phyloP scores from a whole-genome alignment of 2,329 filamentous ascomycete genomes.

The Zymoseptoria passerinii region DNA sequence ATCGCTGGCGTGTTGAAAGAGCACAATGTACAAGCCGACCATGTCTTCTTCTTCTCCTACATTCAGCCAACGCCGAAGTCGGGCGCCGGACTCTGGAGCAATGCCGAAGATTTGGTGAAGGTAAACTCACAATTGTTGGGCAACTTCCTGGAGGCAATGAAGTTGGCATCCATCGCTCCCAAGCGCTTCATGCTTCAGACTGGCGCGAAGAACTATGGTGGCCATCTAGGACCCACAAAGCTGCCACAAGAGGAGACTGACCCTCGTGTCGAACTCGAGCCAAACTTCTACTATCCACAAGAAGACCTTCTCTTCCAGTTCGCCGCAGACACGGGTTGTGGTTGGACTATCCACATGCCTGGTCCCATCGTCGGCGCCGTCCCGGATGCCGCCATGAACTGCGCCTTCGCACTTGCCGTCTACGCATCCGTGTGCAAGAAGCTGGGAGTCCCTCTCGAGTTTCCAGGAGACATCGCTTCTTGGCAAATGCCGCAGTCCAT shows the following conservation, averaged over 20 bases:
- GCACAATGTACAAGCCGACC: slow-evolving; percentile 31
- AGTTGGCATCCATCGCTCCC: slow-evolving; percentile 36
- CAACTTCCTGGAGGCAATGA: slow-evolving; percentile 43
- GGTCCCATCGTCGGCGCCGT: slow-evolving; percentile 44
- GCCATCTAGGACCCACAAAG: slow-evolving; percentile 41
- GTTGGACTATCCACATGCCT: slow-evolving; percentile 43
- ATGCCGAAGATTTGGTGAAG: slow-evolving; percentile 43
- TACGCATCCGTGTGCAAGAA: slow-evolving; percentile 43
- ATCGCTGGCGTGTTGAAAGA: slow-evolving; percentile 31
- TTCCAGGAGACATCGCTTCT: slow-evolving; percentile 36
- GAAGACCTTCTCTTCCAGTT: slow-evolving; percentile 42
- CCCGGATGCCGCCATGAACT: slow-evolving; percentile 45
- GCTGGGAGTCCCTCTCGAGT: slow-evolving; percentile 36
- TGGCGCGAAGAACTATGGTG: slow-evolving; percentile 45
- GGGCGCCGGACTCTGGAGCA: slow-evolving; percentile 40
- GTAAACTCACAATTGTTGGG: slow-evolving; percentile 43
- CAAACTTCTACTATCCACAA: slow-evolving; percentile 50
- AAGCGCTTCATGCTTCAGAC: slow-evolving; percentile 45
- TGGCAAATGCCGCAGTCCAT: slow-evolving; percentile 41
- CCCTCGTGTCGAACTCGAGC: slow-evolving; percentile 36
- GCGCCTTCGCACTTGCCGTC: slow-evolving; percentile 41
- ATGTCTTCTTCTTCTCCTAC: slow-evolving; percentile 50
- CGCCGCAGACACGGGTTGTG: slow-evolving; percentile 31
- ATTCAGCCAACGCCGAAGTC: slow-evolving; percentile 43
- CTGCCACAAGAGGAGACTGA: slow-evolving; percentile 42